Percentiles rank a stretch among this genome's conserved stretches.
phyloP scores from a whole-genome alignment of 345 rosid genomes.

The Excoecaria cochinchinensis region DNA sequence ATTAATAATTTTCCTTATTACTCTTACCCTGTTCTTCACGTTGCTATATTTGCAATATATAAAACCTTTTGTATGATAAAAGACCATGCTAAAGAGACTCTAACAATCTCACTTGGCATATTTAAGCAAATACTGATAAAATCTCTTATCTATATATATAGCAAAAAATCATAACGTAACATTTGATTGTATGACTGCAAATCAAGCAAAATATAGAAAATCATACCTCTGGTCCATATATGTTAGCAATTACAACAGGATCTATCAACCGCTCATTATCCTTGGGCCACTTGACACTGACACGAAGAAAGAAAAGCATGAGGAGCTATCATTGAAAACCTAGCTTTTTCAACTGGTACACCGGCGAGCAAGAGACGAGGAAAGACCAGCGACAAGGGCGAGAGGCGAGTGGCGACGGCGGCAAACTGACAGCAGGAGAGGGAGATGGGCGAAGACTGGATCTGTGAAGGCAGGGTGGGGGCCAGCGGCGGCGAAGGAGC shows the following conservation, averaged over 20 bases:
- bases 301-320: conserved; percentile 29
- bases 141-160: neutral
- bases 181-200: neutral
- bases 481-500: too few species aligned
- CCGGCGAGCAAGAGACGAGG: too few species aligned
- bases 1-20: neutral
- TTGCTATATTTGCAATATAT: neutral
- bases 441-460: too few species aligned
- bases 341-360: too few species aligned
- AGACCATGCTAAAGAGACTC: neutral
- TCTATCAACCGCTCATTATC: conserved; percentile 87
- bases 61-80: neutral
- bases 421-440: too few species aligned
- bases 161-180: neutral
- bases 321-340: too few species aligned
- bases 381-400: too few species aligned
- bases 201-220: conserved; percentile 8
- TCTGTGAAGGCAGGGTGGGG: too few species aligned
- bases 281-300: conserved; percentile 73
- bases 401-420: too few species aligned
- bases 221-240: conserved; percentile 82
- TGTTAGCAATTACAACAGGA: conserved; percentile 74
- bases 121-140: too few species aligned
- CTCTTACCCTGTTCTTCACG: neutral
- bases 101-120: neutral